Evolutionary conservation across 148 eudicot genomes (phyloP), one percentile per base, ranked within the genome.

Genomic region (Rhododendron kiyosumense): DNA sequence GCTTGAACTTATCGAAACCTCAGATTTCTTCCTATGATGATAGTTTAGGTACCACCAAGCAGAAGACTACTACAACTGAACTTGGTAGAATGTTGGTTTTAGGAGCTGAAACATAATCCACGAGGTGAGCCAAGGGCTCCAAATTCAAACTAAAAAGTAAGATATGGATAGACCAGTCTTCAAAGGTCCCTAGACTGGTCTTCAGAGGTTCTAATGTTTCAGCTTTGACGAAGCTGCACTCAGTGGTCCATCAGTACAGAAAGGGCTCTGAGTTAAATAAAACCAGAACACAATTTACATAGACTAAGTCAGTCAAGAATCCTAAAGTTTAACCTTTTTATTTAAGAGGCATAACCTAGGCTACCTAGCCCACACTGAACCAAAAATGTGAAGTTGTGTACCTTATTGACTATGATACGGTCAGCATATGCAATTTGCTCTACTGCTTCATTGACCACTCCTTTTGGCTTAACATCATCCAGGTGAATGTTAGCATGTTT

Each of bases 391-490:
- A 83, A 45, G 49, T 49, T 67, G 63, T 22, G 14, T 89, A 93
- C 99, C 96, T 97, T 97, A 85, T 97, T 97, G 61, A 95, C 93
- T 84, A 97, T 97, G 43, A 93, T 91, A 51, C 98, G 95, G 85
- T 94, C 98, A 75, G 95, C 98, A 91, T 94, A 93, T 81, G 98
- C 98, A 89, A 94, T 92, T 87, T 93, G 95, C 91, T 94, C 94
- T 81, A 94, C 85, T 77, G 98, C 98, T 89, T 97, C 99, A 54
- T 97, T 97, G 76, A 97, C 99, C n/a, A 95, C 90, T 83, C 99
- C 99, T 75, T 93, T 86, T 0, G 97, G 94, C 92, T 96, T 96
- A 79, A 93, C 91, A 85, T 96, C 98, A 81, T 97, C 95, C 78
- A 97, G 85, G 89, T 92, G 99, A 82, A 95, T 51, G 69, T 89